Evolutionary conservation across 2,329 filamentous ascomycete genomes (phyloP).

Genomic region (Cladosporium cucumerinum): DNA sequence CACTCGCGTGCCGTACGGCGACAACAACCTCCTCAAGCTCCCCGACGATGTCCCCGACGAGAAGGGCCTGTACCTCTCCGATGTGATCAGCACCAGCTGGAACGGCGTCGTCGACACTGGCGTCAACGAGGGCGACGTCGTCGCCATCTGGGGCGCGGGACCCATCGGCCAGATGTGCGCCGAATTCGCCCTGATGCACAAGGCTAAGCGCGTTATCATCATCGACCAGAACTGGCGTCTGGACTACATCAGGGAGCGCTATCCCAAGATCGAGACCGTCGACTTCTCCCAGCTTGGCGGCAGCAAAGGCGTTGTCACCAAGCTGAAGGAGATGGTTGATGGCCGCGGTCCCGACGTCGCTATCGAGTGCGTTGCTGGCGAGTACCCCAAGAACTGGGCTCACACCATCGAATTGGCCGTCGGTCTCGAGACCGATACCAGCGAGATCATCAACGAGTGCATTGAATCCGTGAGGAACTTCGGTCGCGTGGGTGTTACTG

Average conservation of each 20-base stretch:
- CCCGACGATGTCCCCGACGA: conserved; percentile 80
- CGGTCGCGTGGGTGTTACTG: conserved; percentile 73
- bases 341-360: conserved; percentile 69
- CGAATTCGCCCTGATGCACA: conserved; percentile 64
- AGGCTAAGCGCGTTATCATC: conserved; percentile 71
- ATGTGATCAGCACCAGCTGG: conserved; percentile 76
- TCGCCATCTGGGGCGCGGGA: conserved; percentile 83
- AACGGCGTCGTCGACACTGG: conserved; percentile 79
- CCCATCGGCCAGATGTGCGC: conserved; percentile 80
- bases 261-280: conserved; percentile 64
- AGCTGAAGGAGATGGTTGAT: conserved; percentile 69
- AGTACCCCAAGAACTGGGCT: conserved; percentile 61
- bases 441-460: conserved; percentile 77
- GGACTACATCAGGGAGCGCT: conserved; percentile 62
- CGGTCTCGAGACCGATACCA: conserved; percentile 80
- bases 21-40: conserved; percentile 76
- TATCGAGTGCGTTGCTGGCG: conserved; percentile 65
- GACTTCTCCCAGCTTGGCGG: conserved; percentile 65
- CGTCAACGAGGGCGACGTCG: conserved; percentile 71
- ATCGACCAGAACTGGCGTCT: conserved; percentile 73
- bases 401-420: conserved; percentile 58
- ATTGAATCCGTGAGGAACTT: conserved; percentile 69
- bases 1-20: conserved; percentile 73
- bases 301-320: conserved; percentile 62
- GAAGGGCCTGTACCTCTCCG: conserved; percentile 76